Evolutionary conservation across 2,329 filamentous ascomycete genomes (phyloP).

Genomic region (Claviceps africana): DNA sequence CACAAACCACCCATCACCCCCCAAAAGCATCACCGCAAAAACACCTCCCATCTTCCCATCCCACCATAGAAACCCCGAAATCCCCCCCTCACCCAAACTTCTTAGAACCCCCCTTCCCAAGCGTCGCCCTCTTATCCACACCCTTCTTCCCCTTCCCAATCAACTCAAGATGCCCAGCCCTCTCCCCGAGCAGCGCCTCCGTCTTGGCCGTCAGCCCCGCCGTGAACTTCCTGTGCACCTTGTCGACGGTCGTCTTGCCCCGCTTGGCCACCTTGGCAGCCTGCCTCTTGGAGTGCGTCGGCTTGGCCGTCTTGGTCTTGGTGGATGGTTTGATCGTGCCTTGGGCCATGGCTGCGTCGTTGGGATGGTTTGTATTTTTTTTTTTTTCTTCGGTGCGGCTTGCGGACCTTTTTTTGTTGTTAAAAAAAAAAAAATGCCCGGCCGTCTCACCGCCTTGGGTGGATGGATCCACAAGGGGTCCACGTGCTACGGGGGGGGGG

Average conservation of each 20-base stretch:
- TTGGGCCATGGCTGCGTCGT: conserved; percentile 33
- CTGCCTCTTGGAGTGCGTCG: conserved; percentile 27
- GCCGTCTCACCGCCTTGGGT: too few relatives aligned
- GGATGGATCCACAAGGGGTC: too few relatives aligned
- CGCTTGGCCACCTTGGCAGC: conserved; percentile 36
- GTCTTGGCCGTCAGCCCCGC: conserved; percentile 40
- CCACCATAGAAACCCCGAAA: too few relatives aligned
- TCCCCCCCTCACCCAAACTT: too few relatives aligned
- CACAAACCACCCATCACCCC: too few relatives aligned
- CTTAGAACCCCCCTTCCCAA: conserved; percentile 34
- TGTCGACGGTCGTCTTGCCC: conserved; percentile 34
- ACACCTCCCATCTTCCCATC: too few relatives aligned
- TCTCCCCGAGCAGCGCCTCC: conserved; percentile 43
- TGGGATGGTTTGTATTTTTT: not conserved
- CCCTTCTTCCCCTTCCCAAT: conserved; percentile 42
- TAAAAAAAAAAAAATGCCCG: too few relatives aligned
- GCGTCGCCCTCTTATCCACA: conserved; percentile 22
- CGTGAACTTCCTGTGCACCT: conserved; percentile 40
- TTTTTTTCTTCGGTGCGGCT: not conserved
- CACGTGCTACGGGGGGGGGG: too few relatives aligned
- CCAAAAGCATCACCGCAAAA: too few relatives aligned
- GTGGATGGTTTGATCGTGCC: conserved; percentile 36
- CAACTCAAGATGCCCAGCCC: conserved; percentile 45
- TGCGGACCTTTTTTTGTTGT: not conserved
- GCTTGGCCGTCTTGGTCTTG: conserved; percentile 25